phyloP scores from a whole-genome alignment of 768 basidiomycete genomes.

The Xerocomellus dryophilus region DNA sequence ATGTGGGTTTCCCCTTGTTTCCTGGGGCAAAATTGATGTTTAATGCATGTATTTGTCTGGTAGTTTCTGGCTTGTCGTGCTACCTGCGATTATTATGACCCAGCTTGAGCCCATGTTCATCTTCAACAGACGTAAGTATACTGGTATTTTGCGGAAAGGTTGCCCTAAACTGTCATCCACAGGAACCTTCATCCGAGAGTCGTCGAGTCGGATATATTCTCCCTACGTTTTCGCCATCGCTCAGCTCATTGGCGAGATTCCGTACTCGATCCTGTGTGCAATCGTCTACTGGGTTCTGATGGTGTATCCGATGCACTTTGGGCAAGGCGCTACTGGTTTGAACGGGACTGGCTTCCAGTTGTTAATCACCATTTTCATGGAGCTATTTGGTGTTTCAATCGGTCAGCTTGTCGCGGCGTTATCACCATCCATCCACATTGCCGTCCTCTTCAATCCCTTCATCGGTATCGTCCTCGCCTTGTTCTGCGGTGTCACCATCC shows the following conservation, averaged over 20 bases:
- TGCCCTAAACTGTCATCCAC: background rate
- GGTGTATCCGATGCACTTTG: constrained; percentile 69
- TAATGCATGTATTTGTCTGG: background rate
- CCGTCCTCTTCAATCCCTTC: constrained; percentile 80
- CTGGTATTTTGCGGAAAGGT: constrained; percentile 17
- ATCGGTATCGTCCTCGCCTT: constrained; percentile 58
- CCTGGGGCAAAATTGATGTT: background rate
- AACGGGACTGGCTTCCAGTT: constrained; percentile 72
- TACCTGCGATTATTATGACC: constrained; percentile 74
- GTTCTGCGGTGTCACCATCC: constrained; percentile 82
- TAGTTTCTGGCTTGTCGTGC: constrained; percentile 64
- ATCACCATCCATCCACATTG: constrained; percentile 73
- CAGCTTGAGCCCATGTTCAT: constrained; percentile 78
- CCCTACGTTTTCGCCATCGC: constrained; percentile 81
- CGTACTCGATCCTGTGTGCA: constrained; percentile 68
- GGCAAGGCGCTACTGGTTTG: constrained; percentile 56
- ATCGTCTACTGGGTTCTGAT: constrained; percentile 73
- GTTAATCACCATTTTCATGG: constrained; percentile 65
- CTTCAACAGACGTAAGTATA: constrained; percentile 50
- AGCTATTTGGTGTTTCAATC: constrained; percentile 69
- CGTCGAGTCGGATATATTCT: constrained; percentile 82
- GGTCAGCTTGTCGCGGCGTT: constrained; percentile 74
- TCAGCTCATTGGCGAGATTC: constrained; percentile 79
- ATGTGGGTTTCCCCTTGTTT: constrained; percentile 45
- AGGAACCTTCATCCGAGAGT: constrained; percentile 51